A percentile compares a stretch with the other conserved stretches of the same genome.
Evolutionary conservation across 352 stramenopile genomes (phyloP).

Genomic region (Pythium brassicae): DNA sequence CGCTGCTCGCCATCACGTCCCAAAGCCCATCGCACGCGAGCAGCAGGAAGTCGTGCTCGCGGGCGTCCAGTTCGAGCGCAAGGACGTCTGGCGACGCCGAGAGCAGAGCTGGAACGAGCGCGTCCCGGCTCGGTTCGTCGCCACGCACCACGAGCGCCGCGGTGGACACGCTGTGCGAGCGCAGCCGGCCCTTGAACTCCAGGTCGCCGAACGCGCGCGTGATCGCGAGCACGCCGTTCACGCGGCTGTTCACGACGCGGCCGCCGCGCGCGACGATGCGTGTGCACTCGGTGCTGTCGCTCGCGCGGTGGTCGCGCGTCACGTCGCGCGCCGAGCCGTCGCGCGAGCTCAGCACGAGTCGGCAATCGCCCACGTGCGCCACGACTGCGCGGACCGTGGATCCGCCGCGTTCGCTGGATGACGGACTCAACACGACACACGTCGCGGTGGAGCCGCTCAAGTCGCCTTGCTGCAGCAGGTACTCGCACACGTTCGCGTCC

Average conservation of each 20-base stretch:
- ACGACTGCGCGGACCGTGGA: slow-evolving; percentile 30
- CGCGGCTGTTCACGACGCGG: slow-evolving; percentile 72
- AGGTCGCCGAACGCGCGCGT: slow-evolving; percentile 81
- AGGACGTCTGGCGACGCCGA: slow-evolving; percentile 50
- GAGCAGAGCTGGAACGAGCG: slow-evolving; percentile 48
- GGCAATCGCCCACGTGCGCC: slow-evolving; percentile 73
- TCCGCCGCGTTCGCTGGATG: not conserved
- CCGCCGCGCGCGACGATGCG: slow-evolving; percentile 53
- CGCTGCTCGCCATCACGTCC: slow-evolving; percentile 74
- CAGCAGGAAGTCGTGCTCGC: slow-evolving; percentile 57
- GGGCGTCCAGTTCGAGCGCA: slow-evolving; percentile 28
- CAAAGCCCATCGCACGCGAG: slow-evolving; percentile 82
- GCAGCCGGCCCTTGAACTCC: slow-evolving; percentile 62
- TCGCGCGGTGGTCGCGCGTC: slow-evolving; percentile 70
- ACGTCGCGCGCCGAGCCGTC: slow-evolving; percentile 39
- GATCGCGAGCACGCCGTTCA: slow-evolving; percentile 85
- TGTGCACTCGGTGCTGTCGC: slow-evolving; percentile 36
- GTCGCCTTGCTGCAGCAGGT: slow-evolving; percentile 65
- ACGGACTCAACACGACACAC: slow-evolving; percentile 37
- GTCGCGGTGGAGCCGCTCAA: slow-evolving; percentile 79
- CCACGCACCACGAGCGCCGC: slow-evolving; percentile 8
- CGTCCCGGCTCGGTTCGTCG: slow-evolving; percentile 26
- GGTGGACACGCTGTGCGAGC: slow-evolving; percentile 13
- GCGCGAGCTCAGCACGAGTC: slow-evolving; percentile 45
- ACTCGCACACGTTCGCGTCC: slow-evolving; percentile 67